These are phyloP conservation scores for Xerocomus nothofagi DNA, from an alignment of 1,284 basidiomycete genomes.

Conservation along the genomic window DNA sequence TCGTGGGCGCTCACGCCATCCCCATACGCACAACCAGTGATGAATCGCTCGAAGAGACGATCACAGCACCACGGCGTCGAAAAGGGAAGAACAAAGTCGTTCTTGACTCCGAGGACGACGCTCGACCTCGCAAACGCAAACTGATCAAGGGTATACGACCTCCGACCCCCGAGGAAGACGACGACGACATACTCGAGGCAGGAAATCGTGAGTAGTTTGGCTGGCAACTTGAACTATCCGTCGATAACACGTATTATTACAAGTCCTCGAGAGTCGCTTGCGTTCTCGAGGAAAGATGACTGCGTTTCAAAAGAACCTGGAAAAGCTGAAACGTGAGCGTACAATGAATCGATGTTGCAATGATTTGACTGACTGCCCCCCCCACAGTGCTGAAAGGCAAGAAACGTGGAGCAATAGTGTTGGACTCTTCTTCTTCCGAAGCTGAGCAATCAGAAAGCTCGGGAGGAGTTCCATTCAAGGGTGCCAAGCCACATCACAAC, in stretches of 20 bases:
- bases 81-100: slow-evolving; percentile 22
- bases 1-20: slow-evolving; percentile 20
- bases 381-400: slow-evolving; percentile 38
- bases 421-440: slow-evolving; percentile 40
- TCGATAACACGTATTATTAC: slow-evolving; percentile 36
- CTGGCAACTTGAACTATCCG: neutral
- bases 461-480: slow-evolving; percentile 27
- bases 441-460: slow-evolving; percentile 36
- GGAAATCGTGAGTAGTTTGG: slow-evolving; percentile 45
- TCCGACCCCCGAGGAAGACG: slow-evolving; percentile 46
- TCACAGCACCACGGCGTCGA: slow-evolving; percentile 14
- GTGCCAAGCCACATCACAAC: slow-evolving; percentile 28
- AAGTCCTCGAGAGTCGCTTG: slow-evolving; percentile 62
- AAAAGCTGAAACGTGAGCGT: slow-evolving; percentile 56
- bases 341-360: neutral
- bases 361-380: slow-evolving; percentile 4
- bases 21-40: slow-evolving; percentile 28
- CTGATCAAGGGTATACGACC: slow-evolving; percentile 51
- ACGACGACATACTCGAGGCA: slow-evolving; percentile 54
- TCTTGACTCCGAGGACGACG: slow-evolving; percentile 33
- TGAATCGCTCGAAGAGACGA: slow-evolving; percentile 23
- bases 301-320: slow-evolving; percentile 60
- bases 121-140: slow-evolving; percentile 41
- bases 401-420: slow-evolving; percentile 45
- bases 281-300: slow-evolving; percentile 61